Conservation (phyloP, 257 asterid genomes). For the Scutellaria minor region DNA sequence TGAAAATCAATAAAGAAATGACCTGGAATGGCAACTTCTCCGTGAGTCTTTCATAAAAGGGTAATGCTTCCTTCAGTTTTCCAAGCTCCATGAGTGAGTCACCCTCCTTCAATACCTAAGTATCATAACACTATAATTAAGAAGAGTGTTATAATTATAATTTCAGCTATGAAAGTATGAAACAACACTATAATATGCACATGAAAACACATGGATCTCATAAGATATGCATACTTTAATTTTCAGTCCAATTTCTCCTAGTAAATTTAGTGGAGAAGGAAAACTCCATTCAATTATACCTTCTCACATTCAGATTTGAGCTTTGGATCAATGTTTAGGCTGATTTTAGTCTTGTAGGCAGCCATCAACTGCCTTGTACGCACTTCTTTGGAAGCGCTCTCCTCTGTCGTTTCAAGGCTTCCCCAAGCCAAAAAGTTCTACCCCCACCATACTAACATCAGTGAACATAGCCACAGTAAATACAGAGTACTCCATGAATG, state of each 20-base stretch:
- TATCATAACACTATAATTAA: constrained; percentile 69
- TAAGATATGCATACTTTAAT: neutral
- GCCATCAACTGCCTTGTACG: constrained; percentile 73
- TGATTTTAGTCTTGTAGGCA: constrained; percentile 68
- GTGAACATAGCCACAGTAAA: neutral
- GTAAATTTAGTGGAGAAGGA: neutral
- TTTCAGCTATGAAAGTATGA: constrained; percentile 13
- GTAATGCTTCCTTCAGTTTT: constrained; percentile 73
- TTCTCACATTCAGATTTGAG: constrained; percentile 76
- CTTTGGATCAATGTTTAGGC: constrained; percentile 70
- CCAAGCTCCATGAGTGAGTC: constrained; percentile 88
- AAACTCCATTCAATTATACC: constrained; percentile 35
- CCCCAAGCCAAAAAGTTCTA: constrained; percentile 82
- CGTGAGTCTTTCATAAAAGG: constrained; percentile 75
- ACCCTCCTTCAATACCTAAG: constrained; percentile 82
- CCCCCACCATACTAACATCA: constrained; percentile 86
- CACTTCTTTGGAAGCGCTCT: constrained; percentile 71
- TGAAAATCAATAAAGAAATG: neutral
- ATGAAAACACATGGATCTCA: neutral
- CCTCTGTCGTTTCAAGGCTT: constrained; percentile 81
- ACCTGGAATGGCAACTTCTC: constrained; percentile 78
- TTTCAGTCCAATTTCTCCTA: neutral
- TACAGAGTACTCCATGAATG: neutral
- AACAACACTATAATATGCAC: constrained; percentile 17
- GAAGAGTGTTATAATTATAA: constrained; percentile 55